Base-by-base conservation (phyloP, 352 stramenopile genomes). In the Aphanomyces invadans region DNA sequence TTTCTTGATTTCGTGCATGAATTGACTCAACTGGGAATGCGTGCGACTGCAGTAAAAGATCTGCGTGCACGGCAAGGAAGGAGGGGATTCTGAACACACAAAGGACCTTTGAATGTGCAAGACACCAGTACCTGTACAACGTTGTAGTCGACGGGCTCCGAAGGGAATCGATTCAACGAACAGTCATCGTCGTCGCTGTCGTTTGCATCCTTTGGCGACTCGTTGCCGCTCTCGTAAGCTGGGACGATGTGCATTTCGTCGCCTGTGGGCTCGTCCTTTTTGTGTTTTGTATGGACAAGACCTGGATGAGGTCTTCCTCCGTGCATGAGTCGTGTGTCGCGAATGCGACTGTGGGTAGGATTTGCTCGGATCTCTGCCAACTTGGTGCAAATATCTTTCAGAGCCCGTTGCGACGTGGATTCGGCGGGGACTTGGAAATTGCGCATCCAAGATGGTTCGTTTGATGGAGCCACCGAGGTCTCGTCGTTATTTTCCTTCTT, bases 31-130 rank as follows among this genome's bases (percentile, higher is more conserved):
- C 64, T 95, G 87, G 19, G 87, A 95, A 68, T 95, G 87, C 28
- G 87, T 95, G 25, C 87, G 86, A 76, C 87, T 95, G 74, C 87
- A 95, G 60, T 95, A 95, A 39, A 95, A 92, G 62, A 95, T 91
- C 73, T 95, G n/a, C n/a, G n/a, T n/a, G n/a, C n/a, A n/a, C n/a
- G n/a, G n/a, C n/a, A n/a, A n/a, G n/a, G n/a, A n/a, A n/a, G n/a
- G n/a, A n/a, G n/a, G n/a, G n/a, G n/a, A n/a, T n/a, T n/a, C n/a
- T n/a, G n/a, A n/a, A n/a, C n/a, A 48, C 79, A 60, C 9, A 90
- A 59, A 15, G 61, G 1, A 38, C n/a, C n/a, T 45, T 29, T 51
- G 17, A 26, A 45, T 3, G 23, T 44, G 31, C 2, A 12, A 25
- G 12, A 31, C 1, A 12, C 29, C 23, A 25, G 2, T 59, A 69